These are phyloP conservation scores for Pleurostoma richardsiae DNA, from an alignment of 2,329 filamentous ascomycete species.

Conservation along the genomic window DNA sequence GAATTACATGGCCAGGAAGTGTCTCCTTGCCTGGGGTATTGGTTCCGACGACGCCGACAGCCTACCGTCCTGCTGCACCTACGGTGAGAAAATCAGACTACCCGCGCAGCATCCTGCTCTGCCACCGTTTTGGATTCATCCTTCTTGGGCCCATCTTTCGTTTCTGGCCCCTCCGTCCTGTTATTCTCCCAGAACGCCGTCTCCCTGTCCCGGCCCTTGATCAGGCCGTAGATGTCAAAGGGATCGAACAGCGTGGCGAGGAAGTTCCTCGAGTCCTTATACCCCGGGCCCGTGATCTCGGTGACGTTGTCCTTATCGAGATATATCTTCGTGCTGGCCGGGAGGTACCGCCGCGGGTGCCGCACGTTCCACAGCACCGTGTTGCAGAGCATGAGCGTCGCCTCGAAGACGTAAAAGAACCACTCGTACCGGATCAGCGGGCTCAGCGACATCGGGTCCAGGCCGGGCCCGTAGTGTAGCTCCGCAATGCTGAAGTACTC, in stretches of 20 bases:
- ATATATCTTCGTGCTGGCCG: slow-evolving; percentile 25
- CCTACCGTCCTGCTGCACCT: too few species aligned
- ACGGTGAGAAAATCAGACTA: too few species aligned
- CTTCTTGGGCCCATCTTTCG: background rate
- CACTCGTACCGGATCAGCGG: slow-evolving; percentile 35
- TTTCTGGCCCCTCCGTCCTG: background rate
- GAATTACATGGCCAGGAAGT: too few species aligned
- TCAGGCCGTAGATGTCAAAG: slow-evolving; percentile 17
- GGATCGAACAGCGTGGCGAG: slow-evolving; percentile 19
- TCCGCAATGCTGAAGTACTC: slow-evolving; percentile 37
- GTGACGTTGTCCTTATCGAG: slow-evolving; percentile 30
- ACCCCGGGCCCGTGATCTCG: slow-evolving; percentile 23
- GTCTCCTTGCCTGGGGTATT: too few species aligned
- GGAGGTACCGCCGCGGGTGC: slow-evolving; percentile 32
- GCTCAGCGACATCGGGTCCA: slow-evolving; percentile 18
- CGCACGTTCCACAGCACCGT: slow-evolving; percentile 29
- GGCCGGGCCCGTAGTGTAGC: slow-evolving; percentile 20
- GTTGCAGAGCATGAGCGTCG: slow-evolving; percentile 31
- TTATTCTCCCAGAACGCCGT: slow-evolving; percentile 17
- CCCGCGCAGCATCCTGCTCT: too few species aligned
- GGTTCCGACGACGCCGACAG: too few species aligned
- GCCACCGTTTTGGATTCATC: too few species aligned
- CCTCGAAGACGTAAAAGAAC: slow-evolving; percentile 41
- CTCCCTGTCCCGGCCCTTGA: slow-evolving; percentile 13
- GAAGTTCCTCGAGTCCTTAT: slow-evolving; percentile 19